Percentiles rank a stretch among this genome's conserved stretches.
phyloP scores from a whole-genome alignment of 495 filamentous ascomycete species.

The Daldinia decipiens region DNA sequence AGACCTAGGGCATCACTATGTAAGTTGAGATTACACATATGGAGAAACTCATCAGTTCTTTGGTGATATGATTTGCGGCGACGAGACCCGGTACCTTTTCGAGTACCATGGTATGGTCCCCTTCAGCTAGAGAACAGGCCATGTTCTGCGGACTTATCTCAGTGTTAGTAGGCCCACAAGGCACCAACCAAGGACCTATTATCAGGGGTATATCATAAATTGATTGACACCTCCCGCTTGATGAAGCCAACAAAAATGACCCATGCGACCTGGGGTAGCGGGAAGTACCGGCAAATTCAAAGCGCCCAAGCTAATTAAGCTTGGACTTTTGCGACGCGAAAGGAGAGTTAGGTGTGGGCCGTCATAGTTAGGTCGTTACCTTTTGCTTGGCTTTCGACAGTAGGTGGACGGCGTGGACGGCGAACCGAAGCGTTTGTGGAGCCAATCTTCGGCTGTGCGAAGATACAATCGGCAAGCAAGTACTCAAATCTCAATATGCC shows the following conservation, averaged over 20 bases:
- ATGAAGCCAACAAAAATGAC: constrained; percentile 21
- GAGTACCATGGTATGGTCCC: constrained; percentile 28
- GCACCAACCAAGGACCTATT: constrained; percentile 18
- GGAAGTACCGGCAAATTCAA: constrained; percentile 23
- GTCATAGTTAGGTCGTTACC: constrained; percentile 24
- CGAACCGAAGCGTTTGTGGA: constrained; percentile 21
- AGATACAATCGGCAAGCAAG: not conserved
- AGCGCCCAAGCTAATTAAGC: constrained; percentile 18
- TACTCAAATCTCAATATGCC: constrained; percentile 7
- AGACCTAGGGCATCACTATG: constrained; percentile 4
- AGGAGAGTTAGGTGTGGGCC: constrained; percentile 32
- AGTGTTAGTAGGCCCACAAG: constrained; percentile 20
- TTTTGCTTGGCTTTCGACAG: constrained; percentile 17
- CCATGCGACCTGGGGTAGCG: constrained; percentile 35
- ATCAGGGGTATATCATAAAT: constrained; percentile 34
- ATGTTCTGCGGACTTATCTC: constrained; percentile 27
- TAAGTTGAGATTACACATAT: constrained; percentile 30
- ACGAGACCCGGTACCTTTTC: constrained; percentile 15
- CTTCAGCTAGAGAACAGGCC: constrained; percentile 17
- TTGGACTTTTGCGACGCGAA: constrained; percentile 32
- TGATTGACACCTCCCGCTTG: constrained; percentile 25
- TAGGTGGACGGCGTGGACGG: constrained; percentile 16
- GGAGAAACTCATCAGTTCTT: constrained; percentile 19
- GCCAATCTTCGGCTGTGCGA: constrained; percentile 11
- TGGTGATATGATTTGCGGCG: constrained; percentile 26